A percentile compares a stretch with the other conserved stretches of the same genome.
Conservation (phyloP, 257 asterid species). For the Dorcoceras hygrometricum region DNA sequence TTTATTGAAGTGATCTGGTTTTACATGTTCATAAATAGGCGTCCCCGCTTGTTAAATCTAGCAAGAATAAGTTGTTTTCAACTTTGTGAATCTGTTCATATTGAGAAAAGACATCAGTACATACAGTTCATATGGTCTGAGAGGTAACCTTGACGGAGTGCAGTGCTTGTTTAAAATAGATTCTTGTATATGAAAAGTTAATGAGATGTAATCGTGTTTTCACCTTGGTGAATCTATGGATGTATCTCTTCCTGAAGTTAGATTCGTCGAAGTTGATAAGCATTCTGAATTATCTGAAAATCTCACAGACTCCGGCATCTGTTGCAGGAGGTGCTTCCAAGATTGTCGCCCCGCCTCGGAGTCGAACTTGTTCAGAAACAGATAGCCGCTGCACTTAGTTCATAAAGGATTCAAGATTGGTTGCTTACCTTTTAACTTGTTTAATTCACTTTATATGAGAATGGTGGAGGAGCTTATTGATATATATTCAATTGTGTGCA, state of each 20-base stretch:
- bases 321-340: slow-evolving; percentile 70
- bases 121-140: no score
- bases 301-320: slow-evolving; percentile 4
- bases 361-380: slow-evolving; percentile 76
- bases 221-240: no score
- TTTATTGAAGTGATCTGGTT: neutral
- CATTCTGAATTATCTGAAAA: neutral
- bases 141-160: neutral
- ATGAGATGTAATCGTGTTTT: no score
- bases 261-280: neutral
- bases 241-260: no score
- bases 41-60: neutral
- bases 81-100: no score
- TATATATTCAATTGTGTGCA: neutral
- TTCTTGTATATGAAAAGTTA: no score
- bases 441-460: neutral
- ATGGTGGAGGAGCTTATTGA: neutral
- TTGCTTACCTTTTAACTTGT: neutral
- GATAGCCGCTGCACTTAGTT: slow-evolving; percentile 60
- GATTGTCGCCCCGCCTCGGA: slow-evolving; percentile 86
- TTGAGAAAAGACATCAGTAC: no score
- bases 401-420: slow-evolving; percentile 12
- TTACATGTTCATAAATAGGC: neutral
- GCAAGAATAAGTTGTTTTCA: no score
- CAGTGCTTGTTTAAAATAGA: no score